Percentiles rank a stretch among this genome's conserved stretches.
Evolutionary conservation across 139 green algal species (phyloP).

Genomic region (Volvox africanus): DNA sequence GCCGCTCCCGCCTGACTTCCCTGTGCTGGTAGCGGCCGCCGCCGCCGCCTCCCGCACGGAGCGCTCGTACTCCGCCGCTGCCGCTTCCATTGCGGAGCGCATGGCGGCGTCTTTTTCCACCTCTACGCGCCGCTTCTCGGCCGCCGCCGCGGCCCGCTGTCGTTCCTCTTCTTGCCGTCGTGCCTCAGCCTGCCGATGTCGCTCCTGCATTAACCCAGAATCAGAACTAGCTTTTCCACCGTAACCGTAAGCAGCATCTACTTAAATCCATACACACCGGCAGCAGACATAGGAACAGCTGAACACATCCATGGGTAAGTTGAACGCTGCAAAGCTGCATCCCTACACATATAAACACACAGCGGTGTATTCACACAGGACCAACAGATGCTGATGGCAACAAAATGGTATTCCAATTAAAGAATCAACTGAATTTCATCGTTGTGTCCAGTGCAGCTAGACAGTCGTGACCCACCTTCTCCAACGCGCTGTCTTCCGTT

Average conservation of each 20-base stretch:
- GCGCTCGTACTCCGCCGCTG: constrained; percentile 39
- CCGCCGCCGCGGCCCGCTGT: background rate
- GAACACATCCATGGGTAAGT: no score
- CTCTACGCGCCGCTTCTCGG: constrained; percentile 4
- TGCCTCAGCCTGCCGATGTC: constrained; percentile 18
- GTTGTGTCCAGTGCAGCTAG: no score
- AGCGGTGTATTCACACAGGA: no score
- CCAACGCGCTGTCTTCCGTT: background rate
- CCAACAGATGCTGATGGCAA: no score
- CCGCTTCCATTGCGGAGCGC: constrained; percentile 38
- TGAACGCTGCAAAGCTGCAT: no score
- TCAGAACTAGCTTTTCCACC: background rate
- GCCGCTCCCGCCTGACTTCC: no score
- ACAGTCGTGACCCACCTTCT: background rate
- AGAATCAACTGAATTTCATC: no score
- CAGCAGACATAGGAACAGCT: no score
- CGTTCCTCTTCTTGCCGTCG: constrained; percentile 21
- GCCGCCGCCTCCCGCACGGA: constrained; percentile 29
- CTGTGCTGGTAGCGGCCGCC: background rate
- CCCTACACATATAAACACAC: no score
- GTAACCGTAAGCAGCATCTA: no score
- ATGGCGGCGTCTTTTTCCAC: constrained; percentile 29
- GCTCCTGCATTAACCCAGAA: constrained; percentile 1
- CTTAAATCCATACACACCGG: no score
- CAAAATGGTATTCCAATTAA: no score